Conservation (phyloP, 495 filamentous ascomycete genomes). For the Neurospora tetrasperma region DNA sequence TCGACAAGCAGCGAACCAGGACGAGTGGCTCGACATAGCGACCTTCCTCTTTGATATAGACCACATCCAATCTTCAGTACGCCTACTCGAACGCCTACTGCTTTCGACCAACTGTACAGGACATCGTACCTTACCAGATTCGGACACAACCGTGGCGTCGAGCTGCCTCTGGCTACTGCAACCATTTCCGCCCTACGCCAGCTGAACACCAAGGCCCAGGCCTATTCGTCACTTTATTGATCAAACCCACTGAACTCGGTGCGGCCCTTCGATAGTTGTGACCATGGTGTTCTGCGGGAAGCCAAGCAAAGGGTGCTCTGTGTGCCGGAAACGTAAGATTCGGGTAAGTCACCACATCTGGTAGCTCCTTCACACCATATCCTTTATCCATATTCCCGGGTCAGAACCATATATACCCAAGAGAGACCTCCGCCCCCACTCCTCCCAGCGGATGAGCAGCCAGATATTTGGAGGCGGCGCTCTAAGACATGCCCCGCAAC, state of each 20-base stretch:
- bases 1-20: not conserved
- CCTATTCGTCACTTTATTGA: not conserved
- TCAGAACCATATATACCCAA: not conserved
- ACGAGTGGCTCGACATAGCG: not conserved
- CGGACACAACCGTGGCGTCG: not conserved
- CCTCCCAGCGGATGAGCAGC: not conserved
- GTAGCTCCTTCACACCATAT: not conserved
- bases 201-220: not conserved
- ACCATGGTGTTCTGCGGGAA: conserved; percentile 67
- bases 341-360: conserved; percentile 20
- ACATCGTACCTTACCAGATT: not conserved
- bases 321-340: conserved; percentile 46
- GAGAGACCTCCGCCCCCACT: not conserved
- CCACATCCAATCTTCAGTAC: not conserved
- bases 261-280: not conserved
- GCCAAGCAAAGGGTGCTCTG: conserved; percentile 58
- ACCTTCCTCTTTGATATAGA: not conserved
- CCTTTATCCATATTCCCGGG: not conserved
- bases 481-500: not conserved
- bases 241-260: not conserved
- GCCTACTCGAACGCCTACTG: not conserved
- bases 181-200: not conserved
- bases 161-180: not conserved
- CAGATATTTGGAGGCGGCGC: not conserved
- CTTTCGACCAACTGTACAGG: not conserved